phyloP scores from a whole-genome alignment of 176 grass and related monocot species.

The Guadua angustifolia region DNA sequence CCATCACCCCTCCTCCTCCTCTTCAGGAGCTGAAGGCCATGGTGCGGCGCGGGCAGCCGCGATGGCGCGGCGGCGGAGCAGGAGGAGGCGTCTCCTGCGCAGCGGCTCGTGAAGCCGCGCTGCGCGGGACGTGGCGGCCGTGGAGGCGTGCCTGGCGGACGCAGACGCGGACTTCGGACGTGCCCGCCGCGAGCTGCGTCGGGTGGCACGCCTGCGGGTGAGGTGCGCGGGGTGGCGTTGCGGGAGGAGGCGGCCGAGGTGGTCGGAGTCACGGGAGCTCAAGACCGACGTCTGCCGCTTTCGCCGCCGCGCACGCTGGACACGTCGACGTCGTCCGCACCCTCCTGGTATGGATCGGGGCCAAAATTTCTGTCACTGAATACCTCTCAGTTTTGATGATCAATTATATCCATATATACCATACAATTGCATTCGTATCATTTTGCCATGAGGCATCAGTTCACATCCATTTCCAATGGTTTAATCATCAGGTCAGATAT shows the following conservation, averaged over 20 bases:
- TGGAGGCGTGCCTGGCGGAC: slow-evolving; percentile 41
- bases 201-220: slow-evolving; percentile 42
- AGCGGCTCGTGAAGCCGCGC: slow-evolving; percentile 49
- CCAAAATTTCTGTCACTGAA: neutral
- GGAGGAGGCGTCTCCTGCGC: slow-evolving; percentile 39
- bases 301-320: slow-evolving; percentile 53
- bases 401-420: neutral
- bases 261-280: slow-evolving; percentile 32
- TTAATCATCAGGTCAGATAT: neutral
- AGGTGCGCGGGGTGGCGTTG: slow-evolving; percentile 32
- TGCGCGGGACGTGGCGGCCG: slow-evolving; percentile 37
- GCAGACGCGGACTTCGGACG: neutral
- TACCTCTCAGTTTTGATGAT: neutral
- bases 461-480: neutral
- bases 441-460: neutral
- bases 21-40: neutral
- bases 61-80: slow-evolving; percentile 39
- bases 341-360: slow-evolving; percentile 39
- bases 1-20: neutral
- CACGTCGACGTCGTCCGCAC: slow-evolving; percentile 34
- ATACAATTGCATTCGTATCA: neutral
- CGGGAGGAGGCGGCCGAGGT: slow-evolving; percentile 47
- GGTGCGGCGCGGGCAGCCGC: slow-evolving; percentile 42
- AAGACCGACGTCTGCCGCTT: slow-evolving; percentile 57
- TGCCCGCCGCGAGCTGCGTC: slow-evolving; percentile 33